Percentiles rank a stretch among this genome's conserved stretches.
These are phyloP conservation scores for Sporothrix variecibatus DNA, from an alignment of 2,329 filamentous ascomycete genomes.

Conservation along the genomic window DNA sequence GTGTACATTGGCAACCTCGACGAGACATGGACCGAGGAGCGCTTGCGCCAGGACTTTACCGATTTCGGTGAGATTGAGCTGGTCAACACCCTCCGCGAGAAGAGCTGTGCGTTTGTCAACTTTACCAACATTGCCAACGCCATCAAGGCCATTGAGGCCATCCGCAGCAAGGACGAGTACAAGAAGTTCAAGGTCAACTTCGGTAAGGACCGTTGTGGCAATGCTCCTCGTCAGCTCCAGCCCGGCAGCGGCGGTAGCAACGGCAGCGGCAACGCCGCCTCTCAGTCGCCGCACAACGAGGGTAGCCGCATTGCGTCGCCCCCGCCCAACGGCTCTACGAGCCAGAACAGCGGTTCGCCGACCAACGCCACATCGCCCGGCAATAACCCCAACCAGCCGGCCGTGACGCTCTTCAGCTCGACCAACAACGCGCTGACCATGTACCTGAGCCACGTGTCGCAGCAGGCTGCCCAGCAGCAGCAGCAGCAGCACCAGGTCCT, in stretches of 20 bases:
- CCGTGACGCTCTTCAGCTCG: constrained; percentile 75
- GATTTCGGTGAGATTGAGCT: constrained; percentile 98
- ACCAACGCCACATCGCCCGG: constrained; percentile 45
- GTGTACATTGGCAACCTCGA: constrained; percentile 98
- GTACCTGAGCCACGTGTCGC: constrained; percentile 83
- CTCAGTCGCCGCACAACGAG: constrained; percentile 67
- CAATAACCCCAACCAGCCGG: constrained; percentile 47
- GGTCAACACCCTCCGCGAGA: constrained; percentile 94
- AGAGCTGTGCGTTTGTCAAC: constrained; percentile 99
- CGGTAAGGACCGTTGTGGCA: constrained; percentile 96
- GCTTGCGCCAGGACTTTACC: constrained; percentile 91
- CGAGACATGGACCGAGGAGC: constrained; percentile 95
- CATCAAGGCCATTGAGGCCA: constrained; percentile 97
- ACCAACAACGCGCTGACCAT: constrained; percentile 88
- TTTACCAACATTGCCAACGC: constrained; percentile 99
- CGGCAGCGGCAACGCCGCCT: constrained; percentile 29
- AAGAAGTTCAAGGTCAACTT: constrained; percentile 99
- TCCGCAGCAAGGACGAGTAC: constrained; percentile 94
- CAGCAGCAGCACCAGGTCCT: constrained; percentile 72
- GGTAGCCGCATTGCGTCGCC: constrained; percentile 61
- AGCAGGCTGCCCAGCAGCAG: constrained; percentile 72
- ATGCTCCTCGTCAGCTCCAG: constrained; percentile 85
- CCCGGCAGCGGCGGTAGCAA: constrained; percentile 16
- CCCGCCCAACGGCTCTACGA: constrained; percentile 57
- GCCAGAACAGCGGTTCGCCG: constrained; percentile 59